Conservation (phyloP, 768 basidiomycete species). For the Hericium erinaceus region DNA sequence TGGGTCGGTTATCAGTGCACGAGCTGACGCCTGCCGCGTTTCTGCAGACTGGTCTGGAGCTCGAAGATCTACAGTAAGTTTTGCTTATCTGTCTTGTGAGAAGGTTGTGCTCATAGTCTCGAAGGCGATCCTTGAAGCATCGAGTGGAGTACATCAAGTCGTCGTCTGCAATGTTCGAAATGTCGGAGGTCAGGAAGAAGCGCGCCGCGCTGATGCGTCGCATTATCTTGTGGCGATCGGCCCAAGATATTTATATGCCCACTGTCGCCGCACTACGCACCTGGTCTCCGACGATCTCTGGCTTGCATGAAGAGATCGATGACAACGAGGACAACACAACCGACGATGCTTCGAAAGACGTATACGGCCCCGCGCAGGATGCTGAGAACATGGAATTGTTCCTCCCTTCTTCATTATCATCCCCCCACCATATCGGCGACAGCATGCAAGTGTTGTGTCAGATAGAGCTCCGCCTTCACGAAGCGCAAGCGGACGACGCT, state of each 20-base stretch:
- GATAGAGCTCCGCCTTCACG: conserved; percentile 4
- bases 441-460: not conserved
- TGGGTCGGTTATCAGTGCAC: conserved; percentile 1
- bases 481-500: conserved; percentile 7
- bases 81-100: too few species aligned
- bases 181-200: conserved; percentile 3
- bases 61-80: conserved; percentile 20
- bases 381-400: not conserved
- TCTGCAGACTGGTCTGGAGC: conserved; percentile 13
- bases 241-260: conserved; percentile 14
- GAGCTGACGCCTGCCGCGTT: conserved; percentile 12
- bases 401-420: conserved; percentile 8
- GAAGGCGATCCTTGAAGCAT: not conserved
- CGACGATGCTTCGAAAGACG: not conserved
- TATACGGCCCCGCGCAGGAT: not conserved
- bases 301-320: not conserved
- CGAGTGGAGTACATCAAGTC: not conserved
- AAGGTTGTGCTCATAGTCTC: too few species aligned
- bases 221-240: conserved; percentile 5
- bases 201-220: not conserved
- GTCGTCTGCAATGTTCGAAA: not conserved
- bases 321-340: not conserved
- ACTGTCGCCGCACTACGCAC: not conserved
- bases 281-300: too few species aligned
- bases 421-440: not conserved